Evolutionary conservation across 192 early-diverging fungal species (phyloP).

Genomic region (Haplosporangium gracile): DNA sequence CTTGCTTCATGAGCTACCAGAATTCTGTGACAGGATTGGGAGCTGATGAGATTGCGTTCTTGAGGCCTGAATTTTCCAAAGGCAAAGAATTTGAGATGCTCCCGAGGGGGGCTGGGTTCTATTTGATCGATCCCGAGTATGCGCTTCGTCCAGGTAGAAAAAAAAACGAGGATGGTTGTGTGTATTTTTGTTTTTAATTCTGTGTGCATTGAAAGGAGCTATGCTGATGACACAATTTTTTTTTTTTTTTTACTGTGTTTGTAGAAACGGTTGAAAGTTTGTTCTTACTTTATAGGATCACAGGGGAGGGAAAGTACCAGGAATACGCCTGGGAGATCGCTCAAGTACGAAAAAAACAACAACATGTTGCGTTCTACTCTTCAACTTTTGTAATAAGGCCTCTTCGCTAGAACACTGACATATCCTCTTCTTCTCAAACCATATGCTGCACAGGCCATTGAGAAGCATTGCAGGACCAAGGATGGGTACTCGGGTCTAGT

Average conservation of each 20-base stretch:
- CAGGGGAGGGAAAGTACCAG: slow-evolving; percentile 43
- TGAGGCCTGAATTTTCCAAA: slow-evolving; percentile 18
- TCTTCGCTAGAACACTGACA: background rate
- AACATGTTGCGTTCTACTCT: background rate
- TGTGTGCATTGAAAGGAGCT: no score
- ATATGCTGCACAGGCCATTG: slow-evolving; percentile 14
- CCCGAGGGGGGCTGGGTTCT: slow-evolving; percentile 11
- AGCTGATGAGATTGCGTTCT: slow-evolving; percentile 44
- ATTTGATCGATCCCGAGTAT: slow-evolving; percentile 53
- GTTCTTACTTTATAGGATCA: slow-evolving; percentile 38
- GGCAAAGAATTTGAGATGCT: slow-evolving; percentile 44
- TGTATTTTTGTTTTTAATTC: background rate
- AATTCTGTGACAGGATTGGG: slow-evolving; percentile 37
- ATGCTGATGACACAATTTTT: background rate
- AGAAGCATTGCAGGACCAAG: slow-evolving; percentile 40
- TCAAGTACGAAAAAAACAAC: slow-evolving; percentile 11
- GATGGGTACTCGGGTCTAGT: slow-evolving; percentile 52
- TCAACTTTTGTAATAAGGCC: background rate
- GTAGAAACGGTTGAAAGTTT: slow-evolving; percentile 37
- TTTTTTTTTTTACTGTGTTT: background rate
- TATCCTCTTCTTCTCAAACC: no score
- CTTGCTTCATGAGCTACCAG: slow-evolving; percentile 65
- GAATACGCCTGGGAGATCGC: slow-evolving; percentile 43
- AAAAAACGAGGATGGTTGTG: no score
- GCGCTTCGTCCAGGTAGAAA: slow-evolving; percentile 58